A percentile compares a stretch with the other conserved stretches of the same genome.
Conservation (phyloP, 1,284 basidiomycete species). For the Hemileia vastatrix region DNA sequence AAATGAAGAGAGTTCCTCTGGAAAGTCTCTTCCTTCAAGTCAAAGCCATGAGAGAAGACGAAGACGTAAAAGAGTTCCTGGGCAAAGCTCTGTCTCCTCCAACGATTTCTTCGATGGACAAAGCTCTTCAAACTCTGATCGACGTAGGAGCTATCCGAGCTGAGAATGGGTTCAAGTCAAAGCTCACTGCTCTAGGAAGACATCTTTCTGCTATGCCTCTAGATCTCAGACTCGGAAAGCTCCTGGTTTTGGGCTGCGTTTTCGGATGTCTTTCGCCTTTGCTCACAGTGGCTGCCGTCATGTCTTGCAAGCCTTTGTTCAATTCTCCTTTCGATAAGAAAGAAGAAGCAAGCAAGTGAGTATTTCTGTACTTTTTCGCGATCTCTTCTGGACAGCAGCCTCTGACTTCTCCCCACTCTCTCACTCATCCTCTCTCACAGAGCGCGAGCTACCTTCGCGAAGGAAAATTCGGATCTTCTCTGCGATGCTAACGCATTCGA, state of each 20-base stretch:
- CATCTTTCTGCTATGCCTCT: constrained; percentile 75
- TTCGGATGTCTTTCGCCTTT: constrained; percentile 40
- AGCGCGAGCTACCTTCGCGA: constrained; percentile 59
- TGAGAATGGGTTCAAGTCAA: constrained; percentile 49
- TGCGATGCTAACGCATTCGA: constrained; percentile 71
- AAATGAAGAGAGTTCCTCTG: constrained; percentile 79
- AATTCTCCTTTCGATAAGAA: constrained; percentile 68
- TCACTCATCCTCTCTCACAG: constrained; percentile 45
- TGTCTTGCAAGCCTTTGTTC: constrained; percentile 71
- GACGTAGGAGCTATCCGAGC: constrained; percentile 67
- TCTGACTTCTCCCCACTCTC: not conserved
- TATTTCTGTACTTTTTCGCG: not conserved
- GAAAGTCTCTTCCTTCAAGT: constrained; percentile 73
- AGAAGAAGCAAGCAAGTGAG: constrained; percentile 63
- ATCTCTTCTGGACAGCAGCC: too few relatives aligned
- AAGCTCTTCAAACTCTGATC: constrained; percentile 63
- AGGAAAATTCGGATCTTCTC: constrained; percentile 72
- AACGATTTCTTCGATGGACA: constrained; percentile 62
- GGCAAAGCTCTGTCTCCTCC: constrained; percentile 75
- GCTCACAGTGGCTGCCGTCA: constrained; percentile 29
- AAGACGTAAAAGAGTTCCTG: constrained; percentile 62
- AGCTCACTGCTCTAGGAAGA: constrained; percentile 69
- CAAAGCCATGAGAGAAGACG: constrained; percentile 67
- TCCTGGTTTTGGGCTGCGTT: constrained; percentile 45
- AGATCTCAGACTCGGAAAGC: constrained; percentile 80